phyloP scores from a whole-genome alignment of 179 eudicot genomes.

The Amaranthus tricolor region DNA sequence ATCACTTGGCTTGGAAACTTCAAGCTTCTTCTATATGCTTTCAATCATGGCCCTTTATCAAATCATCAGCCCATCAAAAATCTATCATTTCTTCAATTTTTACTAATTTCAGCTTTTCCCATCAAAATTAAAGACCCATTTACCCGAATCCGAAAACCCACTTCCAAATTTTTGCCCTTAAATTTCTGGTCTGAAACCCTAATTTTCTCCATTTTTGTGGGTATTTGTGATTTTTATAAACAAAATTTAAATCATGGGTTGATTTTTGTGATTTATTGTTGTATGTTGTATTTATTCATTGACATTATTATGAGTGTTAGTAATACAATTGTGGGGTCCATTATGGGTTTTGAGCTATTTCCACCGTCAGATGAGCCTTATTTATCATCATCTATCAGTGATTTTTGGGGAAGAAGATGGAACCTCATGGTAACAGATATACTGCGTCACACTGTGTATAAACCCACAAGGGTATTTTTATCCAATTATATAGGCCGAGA shows the following conservation, averaged over 20 bases:
- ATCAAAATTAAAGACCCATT: conserved; percentile 19
- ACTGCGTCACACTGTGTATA: conserved; percentile 49
- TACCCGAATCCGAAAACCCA: conserved; percentile 1
- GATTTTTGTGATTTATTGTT: conserved; percentile 11
- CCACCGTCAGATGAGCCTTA: conserved; percentile 63
- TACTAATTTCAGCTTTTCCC: conserved; percentile 25
- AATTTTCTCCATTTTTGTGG: conserved; percentile 7
- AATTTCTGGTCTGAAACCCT: conserved; percentile 17
- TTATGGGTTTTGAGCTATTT: conserved; percentile 26
- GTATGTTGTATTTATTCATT: conserved; percentile 21
- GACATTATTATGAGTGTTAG: conserved; percentile 17
- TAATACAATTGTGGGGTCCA: conserved; percentile 14
- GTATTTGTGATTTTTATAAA: conserved; percentile 14
- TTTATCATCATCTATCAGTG: conserved; percentile 52
- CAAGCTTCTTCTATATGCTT: conserved; percentile 44
- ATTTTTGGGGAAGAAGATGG: conserved; percentile 80
- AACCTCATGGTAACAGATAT: conserved; percentile 59
- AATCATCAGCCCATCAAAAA: background rate
- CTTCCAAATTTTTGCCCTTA: conserved; percentile 7
- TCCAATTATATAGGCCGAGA: conserved; percentile 18
- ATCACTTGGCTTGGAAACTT: conserved; percentile 49
- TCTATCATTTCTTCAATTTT: conserved; percentile 11
- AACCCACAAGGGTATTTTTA: conserved; percentile 33
- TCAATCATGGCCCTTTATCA: conserved; percentile 35
- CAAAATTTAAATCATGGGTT: conserved; percentile 1